Evolutionary conservation across 352 stramenopile genomes (phyloP), one percentile per base, ranked within the genome.

Genomic region (Plasmopara viticola): DNA sequence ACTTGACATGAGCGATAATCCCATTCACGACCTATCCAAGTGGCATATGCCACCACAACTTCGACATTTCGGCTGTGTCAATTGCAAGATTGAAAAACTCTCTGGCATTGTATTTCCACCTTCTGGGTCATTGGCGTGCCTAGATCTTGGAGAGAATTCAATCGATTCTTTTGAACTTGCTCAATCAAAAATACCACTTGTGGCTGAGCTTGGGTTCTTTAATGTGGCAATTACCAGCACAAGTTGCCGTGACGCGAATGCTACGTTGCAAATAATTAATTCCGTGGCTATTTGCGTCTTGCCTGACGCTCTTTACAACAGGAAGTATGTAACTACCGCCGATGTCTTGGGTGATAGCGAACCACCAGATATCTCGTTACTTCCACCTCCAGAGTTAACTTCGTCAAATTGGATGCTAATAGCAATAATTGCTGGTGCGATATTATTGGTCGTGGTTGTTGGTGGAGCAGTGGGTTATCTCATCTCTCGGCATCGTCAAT

Each of bases 11-110:
- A 68, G 60, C 35, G 44, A 58, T 5, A 76, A 76, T 39, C 58
- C 37, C 0, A 52, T 76, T 10, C 40, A 49, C 15, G 44, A 66
- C 31, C 29, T 76, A 10, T 70, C 56, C 46, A 61, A 56, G 44
- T 66, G 56, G 63, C 15, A 66, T 38, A 70, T 76, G 60, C 67
- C 67, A n/a, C n/a, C 41, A n/a, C 44, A 62, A 4, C 56, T 76
- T 17, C 28, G 63, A 42, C 20, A 34, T 17, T 76, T 60, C 54
- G 62, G 53, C 17, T 76, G 67, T 20, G 28, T 29, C 13, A 37
- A 61, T n/a, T 76, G 67, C 48, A 31, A 63, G 9, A 34, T 76
- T 6, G 28, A 51, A 34, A 56, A 57, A 37, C 8, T 76, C 1
- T 68, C 60, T 6, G 67, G 67, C 25, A 10, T 76, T n/a, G 49